Evolutionary conservation across 73 alveolate genomes (phyloP).

Genomic region (Symbiodinium natans): DNA sequence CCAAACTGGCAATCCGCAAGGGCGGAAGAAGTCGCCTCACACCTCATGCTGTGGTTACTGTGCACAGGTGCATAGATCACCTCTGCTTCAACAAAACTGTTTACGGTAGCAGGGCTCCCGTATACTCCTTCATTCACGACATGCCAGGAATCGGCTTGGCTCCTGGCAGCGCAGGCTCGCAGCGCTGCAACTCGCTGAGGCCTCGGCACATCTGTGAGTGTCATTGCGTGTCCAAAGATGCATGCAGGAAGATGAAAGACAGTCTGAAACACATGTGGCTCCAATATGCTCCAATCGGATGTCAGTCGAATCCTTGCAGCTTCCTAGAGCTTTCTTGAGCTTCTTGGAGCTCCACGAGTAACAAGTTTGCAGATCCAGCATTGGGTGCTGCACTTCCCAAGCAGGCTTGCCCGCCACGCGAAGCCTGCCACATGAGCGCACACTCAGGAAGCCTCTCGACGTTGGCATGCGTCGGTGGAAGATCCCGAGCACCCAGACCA

Average conservation of each 20-base stretch:
- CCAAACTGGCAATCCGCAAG: constrained; percentile 18
- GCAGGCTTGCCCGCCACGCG: constrained; percentile 77
- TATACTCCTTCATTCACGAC: too few relatives aligned
- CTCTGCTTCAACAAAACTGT: too few relatives aligned
- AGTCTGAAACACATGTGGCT: background rate
- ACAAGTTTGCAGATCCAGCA: too few relatives aligned
- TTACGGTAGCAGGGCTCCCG: too few relatives aligned
- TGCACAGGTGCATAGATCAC: background rate
- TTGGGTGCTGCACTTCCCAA: constrained; percentile 4
- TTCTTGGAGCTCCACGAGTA: too few relatives aligned
- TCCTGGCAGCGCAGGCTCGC: constrained; percentile 8
- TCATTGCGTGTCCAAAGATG: background rate
- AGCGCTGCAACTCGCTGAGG: constrained; percentile 3
- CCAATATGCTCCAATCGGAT: too few relatives aligned
- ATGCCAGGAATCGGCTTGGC: too few relatives aligned
- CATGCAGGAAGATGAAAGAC: background rate
- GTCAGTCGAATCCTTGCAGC: too few relatives aligned
- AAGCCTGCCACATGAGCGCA: constrained; percentile 27
- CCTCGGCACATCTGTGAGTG: background rate
- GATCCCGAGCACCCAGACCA: too few relatives aligned
- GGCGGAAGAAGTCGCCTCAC: background rate
- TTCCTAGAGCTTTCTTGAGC: too few relatives aligned
- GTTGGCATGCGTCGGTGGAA: too few relatives aligned
- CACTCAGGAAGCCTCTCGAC: too few relatives aligned
- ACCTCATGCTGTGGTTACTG: background rate